Conservation (phyloP, 2,329 filamentous ascomycete species). For the Cadophora sp. region DNA sequence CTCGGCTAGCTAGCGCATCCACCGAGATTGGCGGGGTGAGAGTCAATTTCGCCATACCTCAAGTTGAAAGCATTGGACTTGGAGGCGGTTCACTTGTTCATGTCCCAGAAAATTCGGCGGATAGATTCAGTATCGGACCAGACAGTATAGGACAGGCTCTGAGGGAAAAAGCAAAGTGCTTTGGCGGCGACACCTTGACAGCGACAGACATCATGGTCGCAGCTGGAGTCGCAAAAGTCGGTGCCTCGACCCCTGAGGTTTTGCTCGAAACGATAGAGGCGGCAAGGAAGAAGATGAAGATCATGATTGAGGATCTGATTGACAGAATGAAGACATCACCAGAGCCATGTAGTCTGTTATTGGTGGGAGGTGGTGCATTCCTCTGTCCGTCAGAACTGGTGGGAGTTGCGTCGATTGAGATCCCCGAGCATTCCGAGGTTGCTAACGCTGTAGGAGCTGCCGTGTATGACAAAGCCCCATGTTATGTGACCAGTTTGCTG, state of each 20-base stretch:
- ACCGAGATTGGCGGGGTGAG: constrained; percentile 14
- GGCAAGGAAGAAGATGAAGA: constrained; percentile 11
- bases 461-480: not conserved
- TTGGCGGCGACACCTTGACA: constrained; percentile 8
- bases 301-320: constrained; percentile 15
- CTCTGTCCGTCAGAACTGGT: constrained; percentile 6
- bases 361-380: constrained; percentile 18
- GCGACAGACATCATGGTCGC: constrained; percentile 17
- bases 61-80: constrained; percentile 19
- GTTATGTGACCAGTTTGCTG: not conserved
- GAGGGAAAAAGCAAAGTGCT: not conserved
- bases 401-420: constrained; percentile 10
- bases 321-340: constrained; percentile 19
- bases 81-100: constrained; percentile 19
- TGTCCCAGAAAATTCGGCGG: not conserved
- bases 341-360: constrained; percentile 8
- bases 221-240: constrained; percentile 4
- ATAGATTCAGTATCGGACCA: constrained; percentile 16
- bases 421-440: constrained; percentile 5
- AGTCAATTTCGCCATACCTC: constrained; percentile 18
- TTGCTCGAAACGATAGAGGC: not conserved
- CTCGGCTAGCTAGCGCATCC: constrained; percentile 4
- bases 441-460: constrained; percentile 15
- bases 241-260: not conserved
- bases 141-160: constrained; percentile 17